Base-by-base conservation (phyloP, 768 basidiomycete species). In the Xerocomellus intermedius region DNA sequence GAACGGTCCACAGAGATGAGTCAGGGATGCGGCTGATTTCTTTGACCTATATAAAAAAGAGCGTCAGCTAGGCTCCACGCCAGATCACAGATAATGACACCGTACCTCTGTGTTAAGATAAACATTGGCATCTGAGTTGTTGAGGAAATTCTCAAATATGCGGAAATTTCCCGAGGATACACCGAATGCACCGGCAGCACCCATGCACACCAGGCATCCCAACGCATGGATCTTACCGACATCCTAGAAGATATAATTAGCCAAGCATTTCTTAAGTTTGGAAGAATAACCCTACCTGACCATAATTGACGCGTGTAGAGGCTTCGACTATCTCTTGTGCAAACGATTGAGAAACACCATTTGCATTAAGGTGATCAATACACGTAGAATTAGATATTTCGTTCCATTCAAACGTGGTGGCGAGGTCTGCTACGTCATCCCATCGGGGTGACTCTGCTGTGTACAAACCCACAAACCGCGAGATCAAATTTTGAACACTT, bases 291-390 rank as follows among this genome's bases (percentile, higher is more conserved):
- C 70, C 19, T 53, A 86, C 86, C 76, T 89, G 87, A 47, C 86
- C 87, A 63, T 94, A 94, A 68, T 93, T 94, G 38, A 91, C 89
- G 37, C 92, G 79, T 8, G 90, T 89, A 2, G 86, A 83, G 4
- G 83, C 88, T 50, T 92, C 91, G 32, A 94, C 77, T 43, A 95
- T 71, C 72, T 98, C 94, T 26, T 73, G 73, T 5, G 82, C 75
- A 73, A 85, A 96, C 44, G 74, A 74, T 38, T 76, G 65, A 30
- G 80, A 73, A 36, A 94, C 77, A 21, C 82, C 83, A 17, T 82
- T 74, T 12, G 70, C 62, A 12, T 73, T 67, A 39, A 89, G 77
- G 68, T 82, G 89, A 10, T 85, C 82, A 12, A 74, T 70, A 0
- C 82, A 82, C 9, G 81, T 82, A 46, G 78, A 77, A 9, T 77